Evolutionary conservation across 441 rosid species (phyloP), one percentile per base, ranked within the genome.

Genomic region (Brassica hybrid): DNA sequence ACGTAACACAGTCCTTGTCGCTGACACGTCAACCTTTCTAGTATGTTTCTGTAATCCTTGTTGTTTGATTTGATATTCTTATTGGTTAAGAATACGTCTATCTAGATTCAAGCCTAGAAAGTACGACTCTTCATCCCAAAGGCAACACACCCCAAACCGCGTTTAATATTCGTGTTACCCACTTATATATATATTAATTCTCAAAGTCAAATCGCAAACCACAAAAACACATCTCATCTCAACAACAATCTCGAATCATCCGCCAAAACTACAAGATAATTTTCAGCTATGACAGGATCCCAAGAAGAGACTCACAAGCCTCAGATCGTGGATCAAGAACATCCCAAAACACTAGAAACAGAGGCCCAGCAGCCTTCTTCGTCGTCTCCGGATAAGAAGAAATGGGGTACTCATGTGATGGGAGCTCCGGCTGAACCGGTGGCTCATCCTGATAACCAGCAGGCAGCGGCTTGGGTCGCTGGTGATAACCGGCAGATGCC

Each of bases 381-480:
- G 14, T 74, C 83, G 50, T 60, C 79, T 65, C 65, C 69, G 19
- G 83, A 50, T 50, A 25, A 16, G 27, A 86, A 89, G 86, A 92
- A 90, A 73, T 90, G 89, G 91, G 97, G 97, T 0, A 90, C 97
- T 34, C 89, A 89, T 65, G 71, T 90, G 69, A 94, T 92, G 96
- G 96, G 96, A 64, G 74, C 90, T 56, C 97, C 98, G 0, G 86
- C 97, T 0, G 89, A 73, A 56, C 98, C 98, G 1, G 78, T 83
- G 1, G 86, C 84, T 52, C 98, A 92, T 36, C 97, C 97, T 0
- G 98, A 92, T 80, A 94, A 90, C 81, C 90, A 86, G 73, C 83
- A 82, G 75, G 96, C 94, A 0, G 98, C 98, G 13, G 79, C 79
- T 0, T 92, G 94, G 94, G 85, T 76, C 61, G 94, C 93, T 19